A percentile compares a stretch with the other conserved stretches of the same genome.
Evolutionary conservation across 176 grass and related monocot genomes (phyloP).

Genomic region (Bolboschoenus planiculmis): DNA sequence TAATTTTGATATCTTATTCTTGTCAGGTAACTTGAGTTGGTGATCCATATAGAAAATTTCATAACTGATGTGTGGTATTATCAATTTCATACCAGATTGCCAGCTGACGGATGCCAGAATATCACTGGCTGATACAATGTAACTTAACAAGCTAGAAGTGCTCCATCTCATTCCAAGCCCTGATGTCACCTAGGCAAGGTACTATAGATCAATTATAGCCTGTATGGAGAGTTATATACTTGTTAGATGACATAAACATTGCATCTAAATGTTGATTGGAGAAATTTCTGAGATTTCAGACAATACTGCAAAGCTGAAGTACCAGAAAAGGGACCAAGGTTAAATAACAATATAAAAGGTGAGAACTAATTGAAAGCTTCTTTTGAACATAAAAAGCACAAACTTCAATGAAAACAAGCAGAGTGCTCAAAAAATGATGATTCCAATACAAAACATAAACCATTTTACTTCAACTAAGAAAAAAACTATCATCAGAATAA

Average conservation of each 20-base stretch:
- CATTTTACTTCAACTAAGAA: neutral
- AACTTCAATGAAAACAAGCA: neutral
- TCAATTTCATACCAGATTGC: too few relatives aligned
- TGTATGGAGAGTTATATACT: neutral
- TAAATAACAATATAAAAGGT: neutral
- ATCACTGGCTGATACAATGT: too few relatives aligned
- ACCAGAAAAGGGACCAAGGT: neutral
- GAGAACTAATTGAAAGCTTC: neutral
- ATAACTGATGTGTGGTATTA: too few relatives aligned
- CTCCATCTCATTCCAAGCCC: too few relatives aligned
- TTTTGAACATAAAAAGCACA: neutral
- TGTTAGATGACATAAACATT: too few relatives aligned
- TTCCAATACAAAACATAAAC: neutral
- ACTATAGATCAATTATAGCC: constrained; percentile 41
- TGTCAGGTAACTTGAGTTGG: too few relatives aligned
- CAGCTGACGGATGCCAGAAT: too few relatives aligned
- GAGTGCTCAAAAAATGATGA: neutral
- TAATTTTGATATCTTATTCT: too few relatives aligned
- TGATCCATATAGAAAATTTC: too few relatives aligned
- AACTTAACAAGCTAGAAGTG: too few relatives aligned
- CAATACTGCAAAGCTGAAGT: neutral
- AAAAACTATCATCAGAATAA: neutral
- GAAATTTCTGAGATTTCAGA: neutral
- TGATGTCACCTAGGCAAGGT: constrained; percentile 20
- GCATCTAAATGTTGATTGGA: neutral